These are phyloP conservation scores for Rubroboletus pulcherrimus DNA, from an alignment of 768 basidiomycete species.

Conservation along the genomic window DNA sequence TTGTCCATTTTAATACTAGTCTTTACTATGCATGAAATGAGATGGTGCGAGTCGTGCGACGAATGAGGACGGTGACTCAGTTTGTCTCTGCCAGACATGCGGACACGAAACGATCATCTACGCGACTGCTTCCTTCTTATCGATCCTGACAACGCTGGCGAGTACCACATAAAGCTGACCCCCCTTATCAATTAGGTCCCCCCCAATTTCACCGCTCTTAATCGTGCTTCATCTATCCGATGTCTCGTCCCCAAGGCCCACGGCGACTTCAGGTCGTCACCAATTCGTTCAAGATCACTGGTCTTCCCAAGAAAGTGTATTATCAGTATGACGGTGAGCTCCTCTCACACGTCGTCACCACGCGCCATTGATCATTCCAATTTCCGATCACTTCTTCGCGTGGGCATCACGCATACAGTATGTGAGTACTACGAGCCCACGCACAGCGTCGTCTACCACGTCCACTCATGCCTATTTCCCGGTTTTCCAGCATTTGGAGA, in stretches of 20 bases:
- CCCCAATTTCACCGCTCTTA: not conserved
- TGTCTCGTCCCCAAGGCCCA: slow-evolving; percentile 20
- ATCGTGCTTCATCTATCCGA: slow-evolving; percentile 9
- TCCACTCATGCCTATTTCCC: not conserved
- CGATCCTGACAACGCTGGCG: slow-evolving; percentile 13
- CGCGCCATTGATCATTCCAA: slow-evolving; percentile 4
- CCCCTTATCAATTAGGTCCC: not conserved
- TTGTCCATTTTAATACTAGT: slow-evolving; percentile 23
- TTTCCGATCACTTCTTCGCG: slow-evolving; percentile 6
- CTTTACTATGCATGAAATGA: not conserved
- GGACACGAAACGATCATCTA: not conserved
- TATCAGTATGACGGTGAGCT: slow-evolving; percentile 34
- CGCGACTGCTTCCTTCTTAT: slow-evolving; percentile 18
- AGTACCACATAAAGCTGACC: slow-evolving; percentile 6
- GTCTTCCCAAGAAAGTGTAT: slow-evolving; percentile 25
- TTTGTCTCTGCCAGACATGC: not conserved
- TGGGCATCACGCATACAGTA: slow-evolving; percentile 16
- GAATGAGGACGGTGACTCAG: no score
- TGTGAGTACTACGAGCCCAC: slow-evolving; percentile 18
- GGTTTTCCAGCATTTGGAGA: slow-evolving; percentile 17
- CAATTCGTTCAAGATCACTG: slow-evolving; percentile 31
- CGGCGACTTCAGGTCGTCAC: slow-evolving; percentile 28
- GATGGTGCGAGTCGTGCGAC: not conserved
- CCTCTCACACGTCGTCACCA: not conserved
- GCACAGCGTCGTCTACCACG: not conserved